Percentiles rank a stretch among this genome's conserved stretches.
phyloP scores from a whole-genome alignment of 352 stramenopile species.

The Pythium scleroteichum region DNA sequence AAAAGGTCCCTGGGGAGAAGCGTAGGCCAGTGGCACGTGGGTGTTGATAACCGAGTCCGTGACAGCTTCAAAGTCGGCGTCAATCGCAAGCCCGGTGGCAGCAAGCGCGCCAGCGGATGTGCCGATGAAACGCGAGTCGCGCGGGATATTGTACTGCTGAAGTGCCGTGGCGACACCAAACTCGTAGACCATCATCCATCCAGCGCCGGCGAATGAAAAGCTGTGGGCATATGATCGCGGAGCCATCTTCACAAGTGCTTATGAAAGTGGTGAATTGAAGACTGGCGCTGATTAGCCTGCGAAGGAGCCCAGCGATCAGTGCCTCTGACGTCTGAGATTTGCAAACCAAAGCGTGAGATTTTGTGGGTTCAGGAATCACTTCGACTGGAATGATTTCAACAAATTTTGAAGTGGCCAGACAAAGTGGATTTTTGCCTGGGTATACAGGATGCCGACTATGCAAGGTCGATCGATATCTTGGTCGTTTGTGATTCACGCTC shows the following conservation, averaged over 20 bases:
- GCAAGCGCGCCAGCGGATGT: slow-evolving; percentile 33
- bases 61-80: slow-evolving; percentile 45
- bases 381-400: no score
- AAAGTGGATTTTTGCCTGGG: no score
- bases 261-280: background rate
- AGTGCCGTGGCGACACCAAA: slow-evolving; percentile 42
- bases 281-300: background rate
- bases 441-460: no score
- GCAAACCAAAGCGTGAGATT: no score
- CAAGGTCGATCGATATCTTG: no score
- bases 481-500: no score
- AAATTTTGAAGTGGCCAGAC: no score
- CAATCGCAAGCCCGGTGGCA: slow-evolving; percentile 27
- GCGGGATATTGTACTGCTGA: slow-evolving; percentile 26
- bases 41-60: slow-evolving; percentile 39
- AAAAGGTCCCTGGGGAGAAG: slow-evolving; percentile 35
- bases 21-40: slow-evolving; percentile 37
- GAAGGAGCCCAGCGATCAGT: background rate
- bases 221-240: slow-evolving; percentile 8
- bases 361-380: no score
- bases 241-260: background rate
- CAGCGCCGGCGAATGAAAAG: slow-evolving; percentile 39
- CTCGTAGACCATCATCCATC: slow-evolving; percentile 47
- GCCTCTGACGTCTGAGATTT: no score
- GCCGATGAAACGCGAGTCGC: slow-evolving; percentile 29